Base-by-base conservation (phyloP, 2,329 filamentous ascomycete species). In the Hypoxylon sp. region DNA sequence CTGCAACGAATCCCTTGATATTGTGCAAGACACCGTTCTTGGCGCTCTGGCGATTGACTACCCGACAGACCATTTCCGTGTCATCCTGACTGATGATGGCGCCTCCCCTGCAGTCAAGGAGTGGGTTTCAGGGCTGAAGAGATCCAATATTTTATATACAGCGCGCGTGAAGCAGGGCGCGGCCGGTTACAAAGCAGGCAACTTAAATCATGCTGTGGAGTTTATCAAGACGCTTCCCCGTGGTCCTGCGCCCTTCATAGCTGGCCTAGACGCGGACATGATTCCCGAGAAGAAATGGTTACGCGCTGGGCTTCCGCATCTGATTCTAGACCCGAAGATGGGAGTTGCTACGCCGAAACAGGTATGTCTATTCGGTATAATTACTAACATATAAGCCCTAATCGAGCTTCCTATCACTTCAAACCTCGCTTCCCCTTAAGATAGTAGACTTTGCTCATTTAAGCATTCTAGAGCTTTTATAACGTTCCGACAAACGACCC, bases 231-330 rank as follows among this genome's bases (percentile, higher is more conserved):
- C 37, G 5, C 58, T 55, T 27, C 58, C 43, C n/a, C 50, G 58
- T 27, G 2, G 21, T 2, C 58, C 58, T 9, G 58, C 58, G 2
- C 11, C 32, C n/a, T 61, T 55, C 32, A 43, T 56, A 3, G 58
- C 39, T 25, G 50, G 48, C 19, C 23, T 61, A 21, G 58, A 61
- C 23, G 48, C 51, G 12, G 58, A 61, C 19, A 61, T 61, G 58
- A 55, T 61, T 25, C 58, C 58, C 11, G 48, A 61, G 39, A 54
- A 39, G 50, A 61, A 39, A 25, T 61, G 48, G 58, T 19, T 61
- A 23, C 58, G 58, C 11, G 11, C 41, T 12, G 55, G 50, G 27
- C 12, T 58, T 9, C 55, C 55, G 4, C 55, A 58, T 21, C 19
- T 58, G 25, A 43, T 58, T 14, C 16, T 58, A 6, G 55, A 58